phyloP scores from a whole-genome alignment of 257 asterid species.

The Rehmannia glutinosa region DNA sequence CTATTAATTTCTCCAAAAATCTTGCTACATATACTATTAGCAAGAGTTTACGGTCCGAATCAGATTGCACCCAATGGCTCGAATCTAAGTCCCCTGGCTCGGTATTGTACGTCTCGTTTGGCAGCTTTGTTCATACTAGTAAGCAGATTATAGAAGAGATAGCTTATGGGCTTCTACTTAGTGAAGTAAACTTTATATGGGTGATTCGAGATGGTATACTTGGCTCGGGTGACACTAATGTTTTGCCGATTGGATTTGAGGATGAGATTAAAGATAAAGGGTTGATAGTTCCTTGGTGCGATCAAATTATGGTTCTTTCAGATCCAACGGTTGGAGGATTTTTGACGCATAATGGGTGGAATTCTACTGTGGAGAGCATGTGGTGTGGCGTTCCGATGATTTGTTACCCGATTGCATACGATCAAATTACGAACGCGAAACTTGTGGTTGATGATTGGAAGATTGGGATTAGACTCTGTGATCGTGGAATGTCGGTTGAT shows the following conservation, averaged over 20 bases:
- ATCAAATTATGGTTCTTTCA: conserved; percentile 25
- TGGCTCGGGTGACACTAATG: conserved; percentile 12
- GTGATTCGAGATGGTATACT: conserved; percentile 39
- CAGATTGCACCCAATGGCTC: conserved; percentile 52
- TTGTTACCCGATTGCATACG: conserved; percentile 34
- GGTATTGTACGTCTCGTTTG: conserved; percentile 59
- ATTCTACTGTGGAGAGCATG: conserved; percentile 40
- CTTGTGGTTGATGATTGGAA: conserved; percentile 50
- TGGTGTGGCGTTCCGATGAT: conserved; percentile 49
- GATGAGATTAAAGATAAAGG: conserved; percentile 27
- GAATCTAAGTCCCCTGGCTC: conserved; percentile 41
- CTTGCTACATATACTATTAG: background rate
- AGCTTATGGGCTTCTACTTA: conserved; percentile 45
- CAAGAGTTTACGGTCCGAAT: conserved; percentile 40
- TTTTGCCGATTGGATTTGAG: conserved; percentile 20
- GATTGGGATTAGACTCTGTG: conserved; percentile 45
- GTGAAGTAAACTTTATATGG: conserved; percentile 64
- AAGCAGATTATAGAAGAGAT: conserved; percentile 34
- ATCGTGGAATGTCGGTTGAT: conserved; percentile 19
- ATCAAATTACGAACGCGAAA: conserved; percentile 38
- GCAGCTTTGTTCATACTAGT: conserved; percentile 36
- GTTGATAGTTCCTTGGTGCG: conserved; percentile 40
- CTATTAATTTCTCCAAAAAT: conserved; percentile 25
- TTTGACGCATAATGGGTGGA: conserved; percentile 53
- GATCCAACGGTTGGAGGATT: conserved; percentile 37